Evolutionary conservation across 305 asterid species (phyloP).

Genomic region (Plantago coronopus): DNA sequence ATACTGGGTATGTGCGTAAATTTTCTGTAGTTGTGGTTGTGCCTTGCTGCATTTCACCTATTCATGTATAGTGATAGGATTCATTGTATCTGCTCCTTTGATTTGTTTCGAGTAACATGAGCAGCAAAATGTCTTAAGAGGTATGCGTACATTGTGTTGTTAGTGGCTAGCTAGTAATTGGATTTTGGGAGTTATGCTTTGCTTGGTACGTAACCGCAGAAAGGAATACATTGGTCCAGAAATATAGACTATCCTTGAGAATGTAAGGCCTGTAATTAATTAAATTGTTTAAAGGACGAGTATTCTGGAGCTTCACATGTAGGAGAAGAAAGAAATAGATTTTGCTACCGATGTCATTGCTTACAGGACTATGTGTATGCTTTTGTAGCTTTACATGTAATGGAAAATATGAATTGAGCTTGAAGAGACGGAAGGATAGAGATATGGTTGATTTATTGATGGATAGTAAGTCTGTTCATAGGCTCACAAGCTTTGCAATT

Average conservation of each 20-base stretch:
- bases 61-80: too few relatives aligned
- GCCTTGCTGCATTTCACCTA: background rate
- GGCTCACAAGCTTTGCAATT: slow-evolving; percentile 8
- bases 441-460: slow-evolving; percentile 1
- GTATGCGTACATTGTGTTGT: background rate
- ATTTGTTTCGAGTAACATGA: background rate
- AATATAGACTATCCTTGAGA: too few relatives aligned
- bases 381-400: background rate
- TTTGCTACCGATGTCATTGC: too few relatives aligned
- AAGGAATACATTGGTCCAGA: too few relatives aligned
- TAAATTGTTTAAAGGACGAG: too few relatives aligned
- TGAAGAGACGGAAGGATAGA: background rate
- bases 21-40: background rate
- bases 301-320: background rate
- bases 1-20: slow-evolving; percentile 50
- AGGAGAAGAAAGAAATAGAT: too few relatives aligned
- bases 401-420: background rate
- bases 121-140: background rate
- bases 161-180: too few relatives aligned
- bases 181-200: too few relatives aligned
- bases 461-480: background rate
- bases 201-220: too few relatives aligned
- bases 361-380: background rate
- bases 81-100: too few relatives aligned
- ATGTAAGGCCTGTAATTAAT: too few relatives aligned